These are phyloP conservation scores for Termitomyces sp. DNA, from an alignment of 768 basidiomycete genomes.

Conservation along the genomic window DNA sequence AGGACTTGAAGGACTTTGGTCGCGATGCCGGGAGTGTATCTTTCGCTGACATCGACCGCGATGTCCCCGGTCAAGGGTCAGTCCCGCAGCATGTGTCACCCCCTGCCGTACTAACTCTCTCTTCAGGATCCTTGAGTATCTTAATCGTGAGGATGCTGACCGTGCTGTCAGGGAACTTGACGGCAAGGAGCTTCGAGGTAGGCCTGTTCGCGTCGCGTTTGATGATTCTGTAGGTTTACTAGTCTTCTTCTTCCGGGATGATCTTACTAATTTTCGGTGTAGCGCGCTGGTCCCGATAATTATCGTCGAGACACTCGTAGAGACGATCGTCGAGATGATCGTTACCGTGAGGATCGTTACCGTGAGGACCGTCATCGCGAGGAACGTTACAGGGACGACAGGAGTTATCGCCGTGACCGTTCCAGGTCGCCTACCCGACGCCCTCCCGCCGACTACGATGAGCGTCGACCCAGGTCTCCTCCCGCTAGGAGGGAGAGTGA, in stretches of 20 bases:
- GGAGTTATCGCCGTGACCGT: constrained; percentile 68
- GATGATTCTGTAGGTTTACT: constrained; percentile 51
- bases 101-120: neutral
- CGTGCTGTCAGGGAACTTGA: constrained; percentile 87
- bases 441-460: constrained; percentile 51
- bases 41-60: constrained; percentile 92
- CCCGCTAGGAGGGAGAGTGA: constrained; percentile 76
- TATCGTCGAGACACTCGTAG: constrained; percentile 73
- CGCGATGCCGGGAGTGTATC: constrained; percentile 91
- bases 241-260: neutral
- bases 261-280: neutral
- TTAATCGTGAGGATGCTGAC: constrained; percentile 85
- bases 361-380: constrained; percentile 57
- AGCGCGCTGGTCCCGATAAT: constrained; percentile 69
- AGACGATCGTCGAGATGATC: constrained; percentile 64
- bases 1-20: constrained; percentile 98
- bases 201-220: constrained; percentile 65
- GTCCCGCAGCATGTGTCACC: constrained; percentile 17
- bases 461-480: constrained; percentile 79
- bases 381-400: constrained; percentile 51
- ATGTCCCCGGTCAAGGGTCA: constrained; percentile 82
- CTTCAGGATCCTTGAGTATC: constrained; percentile 82
- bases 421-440: constrained; percentile 79
- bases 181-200: constrained; percentile 83
- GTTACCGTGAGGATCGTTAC: constrained; percentile 46